Evolutionary conservation across 2,329 filamentous ascomycete species (phyloP).

Genomic region (Phyllosticta capitalensis): DNA sequence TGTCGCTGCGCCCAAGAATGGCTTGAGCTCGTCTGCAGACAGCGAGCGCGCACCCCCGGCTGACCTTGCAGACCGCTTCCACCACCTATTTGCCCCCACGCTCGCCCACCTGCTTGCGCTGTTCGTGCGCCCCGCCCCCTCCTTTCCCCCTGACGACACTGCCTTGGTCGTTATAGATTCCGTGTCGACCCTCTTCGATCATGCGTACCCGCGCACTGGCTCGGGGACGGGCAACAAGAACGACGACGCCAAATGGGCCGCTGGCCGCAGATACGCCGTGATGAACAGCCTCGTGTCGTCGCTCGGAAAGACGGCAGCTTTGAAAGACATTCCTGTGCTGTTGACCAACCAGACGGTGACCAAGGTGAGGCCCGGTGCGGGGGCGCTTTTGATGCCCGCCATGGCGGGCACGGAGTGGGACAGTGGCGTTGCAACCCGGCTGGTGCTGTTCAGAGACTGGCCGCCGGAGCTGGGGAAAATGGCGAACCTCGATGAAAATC

Average conservation of each 20-base stretch:
- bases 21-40: slow-evolving; percentile 4
- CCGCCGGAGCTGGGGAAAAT: slow-evolving; percentile 22
- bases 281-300: slow-evolving; percentile 54
- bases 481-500: slow-evolving; percentile 20
- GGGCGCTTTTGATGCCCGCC: slow-evolving; percentile 63
- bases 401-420: slow-evolving; percentile 75
- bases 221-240: slow-evolving; percentile 33
- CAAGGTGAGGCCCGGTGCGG: slow-evolving; percentile 58
- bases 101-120: slow-evolving; percentile 62
- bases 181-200: slow-evolving; percentile 65
- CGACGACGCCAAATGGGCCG: slow-evolving; percentile 40
- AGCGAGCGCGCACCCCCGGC: slow-evolving; percentile 12
- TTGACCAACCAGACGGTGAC: slow-evolving; percentile 73
- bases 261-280: slow-evolving; percentile 47
- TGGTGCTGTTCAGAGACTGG: slow-evolving; percentile 73
- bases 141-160: slow-evolving; percentile 53
- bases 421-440: slow-evolving; percentile 58
- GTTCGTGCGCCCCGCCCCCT: slow-evolving; percentile 54
- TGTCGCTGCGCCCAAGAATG: slow-evolving; percentile 1
- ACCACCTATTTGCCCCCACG: slow-evolving; percentile 52
- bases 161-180: slow-evolving; percentile 69
- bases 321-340: slow-evolving; percentile 63
- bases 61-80: slow-evolving; percentile 43
- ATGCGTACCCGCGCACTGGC: slow-evolving; percentile 57
- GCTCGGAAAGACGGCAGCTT: slow-evolving; percentile 62